Conservation (phyloP, 371 early-diverging fungal species). For the Dinochytrium kinnereticum region DNA sequence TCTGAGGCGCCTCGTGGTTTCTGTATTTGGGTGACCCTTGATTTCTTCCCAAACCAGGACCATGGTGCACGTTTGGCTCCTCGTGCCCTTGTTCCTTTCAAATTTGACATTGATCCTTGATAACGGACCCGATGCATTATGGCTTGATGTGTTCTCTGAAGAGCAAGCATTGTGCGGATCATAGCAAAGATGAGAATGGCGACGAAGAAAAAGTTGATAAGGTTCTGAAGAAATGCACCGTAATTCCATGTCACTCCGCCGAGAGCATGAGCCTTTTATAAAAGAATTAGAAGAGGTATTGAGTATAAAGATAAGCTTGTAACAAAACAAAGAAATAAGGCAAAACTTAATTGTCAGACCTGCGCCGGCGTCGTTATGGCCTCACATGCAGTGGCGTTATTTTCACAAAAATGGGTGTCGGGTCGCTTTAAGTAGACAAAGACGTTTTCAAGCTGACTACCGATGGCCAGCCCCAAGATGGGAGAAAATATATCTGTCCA, state of each 20-base stretch:
- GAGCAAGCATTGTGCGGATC: conserved; percentile 6
- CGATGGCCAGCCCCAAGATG: conserved; percentile 30
- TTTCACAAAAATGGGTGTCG: conserved; percentile 6
- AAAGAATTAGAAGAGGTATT: no score
- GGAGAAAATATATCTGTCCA: conserved; percentile 22
- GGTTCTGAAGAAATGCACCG: conserved; percentile 23
- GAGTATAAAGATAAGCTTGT: no score
- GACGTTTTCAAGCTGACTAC: conserved; percentile 31
- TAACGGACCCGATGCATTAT: conserved; percentile 9
- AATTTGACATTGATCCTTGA: neutral
- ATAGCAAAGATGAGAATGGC: conserved; percentile 30
- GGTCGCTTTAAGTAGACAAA: conserved; percentile 26
- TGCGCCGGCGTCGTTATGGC: conserved; percentile 5
- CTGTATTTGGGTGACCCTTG: no score
- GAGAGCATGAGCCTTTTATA: neutral
- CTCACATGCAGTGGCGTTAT: conserved; percentile 1
- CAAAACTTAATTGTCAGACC: no score
- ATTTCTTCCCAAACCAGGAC: no score
- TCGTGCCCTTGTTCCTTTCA: neutral
- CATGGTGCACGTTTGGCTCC: no score
- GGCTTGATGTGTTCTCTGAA: conserved; percentile 8
- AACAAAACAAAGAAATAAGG: no score
- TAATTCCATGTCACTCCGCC: conserved; percentile 35
- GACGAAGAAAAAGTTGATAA: conserved; percentile 32
- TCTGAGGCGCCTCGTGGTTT: neutral